Base-by-base conservation (phyloP, 768 basidiomycete genomes). In the Agrocybe praecox region DNA sequence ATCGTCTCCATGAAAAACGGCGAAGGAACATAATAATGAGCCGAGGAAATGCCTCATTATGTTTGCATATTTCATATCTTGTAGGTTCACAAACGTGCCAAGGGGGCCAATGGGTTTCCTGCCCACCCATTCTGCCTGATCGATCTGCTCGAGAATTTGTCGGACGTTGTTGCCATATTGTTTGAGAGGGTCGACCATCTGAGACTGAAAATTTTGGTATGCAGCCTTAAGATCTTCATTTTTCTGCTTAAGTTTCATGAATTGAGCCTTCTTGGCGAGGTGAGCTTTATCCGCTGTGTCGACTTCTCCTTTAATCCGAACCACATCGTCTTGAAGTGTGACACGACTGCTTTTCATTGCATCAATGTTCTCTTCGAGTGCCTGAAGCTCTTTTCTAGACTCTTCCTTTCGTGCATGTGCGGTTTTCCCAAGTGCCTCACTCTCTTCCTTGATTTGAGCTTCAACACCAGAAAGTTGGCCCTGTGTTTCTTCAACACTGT, bases 31-130 rank as follows among this genome's bases (percentile, higher is more conserved):
- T 14, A 56, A 29, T 5, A 49, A 3, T 8, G 40, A 19, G 18
- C 55, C 55, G 18, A 56, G 19, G 15, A 19, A 33, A 18, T 42
- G 36, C 17, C 55, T 18, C 19, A 56, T 19, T 5, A 43, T 33
- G 5, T 56, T 33, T 11, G 17, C 33, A 22, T 49, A 56, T n/a
- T 29, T 40, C 14, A 23, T 22, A 34, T 56, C 48, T 43, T 26
- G 19, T 23, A 56, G 36, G 1, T 18, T 43, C 19, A 56, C 55
- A 23, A 12, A 56, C 19, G 15, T 36, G 5, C 55, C 55, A 3
- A 56, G 19, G 1, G 55, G 55, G 18, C 55, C 55, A 15, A 56
- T 49, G 9, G 55, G 55, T 29, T 42, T 56, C 7, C 4, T 18
- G 8, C 55, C 55, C 7, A 22, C 40, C 55, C 55, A 56, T 18